Evolutionary conservation across 768 basidiomycete species (phyloP), one percentile per base, ranked within the genome.

Genomic region (Boletellus emodensis): DNA sequence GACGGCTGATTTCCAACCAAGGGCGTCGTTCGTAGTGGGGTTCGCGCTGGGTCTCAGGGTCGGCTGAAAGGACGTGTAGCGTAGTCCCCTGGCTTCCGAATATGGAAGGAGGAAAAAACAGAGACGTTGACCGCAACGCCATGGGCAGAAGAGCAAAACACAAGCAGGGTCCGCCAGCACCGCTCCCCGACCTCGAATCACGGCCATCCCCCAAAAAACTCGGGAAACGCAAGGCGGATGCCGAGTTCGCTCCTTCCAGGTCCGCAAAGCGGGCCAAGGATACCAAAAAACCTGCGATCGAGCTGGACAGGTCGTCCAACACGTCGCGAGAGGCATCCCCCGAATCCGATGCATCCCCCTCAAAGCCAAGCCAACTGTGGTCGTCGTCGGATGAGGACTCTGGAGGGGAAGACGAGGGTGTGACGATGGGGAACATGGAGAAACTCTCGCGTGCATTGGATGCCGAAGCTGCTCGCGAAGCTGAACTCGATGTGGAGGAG

Each of bases 61-160:
- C 17, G 93, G 94, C 46, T 95, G 67, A 74, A 39, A 15, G 42
- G 15, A 47, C 8, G n/a, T 4, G 17, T 38, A 30, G 8, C 7
- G 17, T 8, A n/a, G 28, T 44, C 30, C 33, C 22, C 34, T 11
- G 35, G 44, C 22, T 54, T 53, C 66, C 63, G 35, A 57, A 63
- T 56, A 41, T n/a, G 61, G 61, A 60, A 62, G 49, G 51, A 49
- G 53, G 57, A 54, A 62, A 62, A 59, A 60, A 60, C 66, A 48
- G 44, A 5, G 11, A n/a, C 20, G 45, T 32, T 20, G 24, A 24
- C 9, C 18, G 22, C 52, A 8, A 47, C 54, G 59, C 40, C 44
- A 93, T 94, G 91, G 91, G 91, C 54, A 91, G 90, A 62, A 82
- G 89, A 55, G 80, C 89, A 58, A 90, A 87, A 68, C 84, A 87